These are phyloP conservation scores for Phytomonas sp. DNA, from an alignment of 208 protist genomes.

Conservation along the genomic window DNA sequence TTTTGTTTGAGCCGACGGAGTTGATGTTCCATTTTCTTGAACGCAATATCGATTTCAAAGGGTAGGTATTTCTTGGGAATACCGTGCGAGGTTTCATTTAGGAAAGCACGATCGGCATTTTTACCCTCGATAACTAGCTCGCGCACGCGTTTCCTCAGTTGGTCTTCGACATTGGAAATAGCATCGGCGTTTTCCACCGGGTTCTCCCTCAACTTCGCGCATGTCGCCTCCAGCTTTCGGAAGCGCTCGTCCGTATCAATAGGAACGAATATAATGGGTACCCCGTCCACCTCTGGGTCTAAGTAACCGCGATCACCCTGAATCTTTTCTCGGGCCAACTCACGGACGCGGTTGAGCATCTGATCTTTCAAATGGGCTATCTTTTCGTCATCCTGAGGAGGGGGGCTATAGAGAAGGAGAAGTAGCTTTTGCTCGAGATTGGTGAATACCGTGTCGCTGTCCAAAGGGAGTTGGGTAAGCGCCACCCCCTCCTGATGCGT, in stretches of 20 bases:
- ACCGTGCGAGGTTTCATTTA: constrained; percentile 40
- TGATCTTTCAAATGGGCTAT: constrained; percentile 36
- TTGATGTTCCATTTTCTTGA: constrained; percentile 56
- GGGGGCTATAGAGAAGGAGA: constrained; percentile 37
- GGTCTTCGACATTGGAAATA: constrained; percentile 32
- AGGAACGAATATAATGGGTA: constrained; percentile 48
- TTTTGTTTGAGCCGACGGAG: constrained; percentile 55
- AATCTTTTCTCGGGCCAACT: constrained; percentile 49
- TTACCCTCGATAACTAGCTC: constrained; percentile 55
- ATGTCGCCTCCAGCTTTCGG: constrained; percentile 46
- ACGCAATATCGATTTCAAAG: constrained; percentile 55
- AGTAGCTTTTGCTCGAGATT: constrained; percentile 52
- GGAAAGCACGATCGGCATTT: constrained; percentile 39
- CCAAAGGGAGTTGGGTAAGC: constrained; percentile 47
- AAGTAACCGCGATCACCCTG: constrained; percentile 62
- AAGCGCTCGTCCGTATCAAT: constrained; percentile 46
- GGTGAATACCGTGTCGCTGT: constrained; percentile 50
- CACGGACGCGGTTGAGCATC: constrained; percentile 56
- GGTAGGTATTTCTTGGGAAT: constrained; percentile 56
- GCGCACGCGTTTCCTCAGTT: constrained; percentile 64
- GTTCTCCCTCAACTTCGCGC: constrained; percentile 63
- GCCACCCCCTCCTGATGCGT: constrained; percentile 55
- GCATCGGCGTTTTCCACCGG: constrained; percentile 32
- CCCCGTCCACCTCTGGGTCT: constrained; percentile 62
- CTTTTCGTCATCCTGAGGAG: constrained; percentile 32